Percentiles rank a stretch among this genome's conserved stretches.
phyloP scores from a whole-genome alignment of 148 eudicot species.

The Pharnaceum exiguum region DNA sequence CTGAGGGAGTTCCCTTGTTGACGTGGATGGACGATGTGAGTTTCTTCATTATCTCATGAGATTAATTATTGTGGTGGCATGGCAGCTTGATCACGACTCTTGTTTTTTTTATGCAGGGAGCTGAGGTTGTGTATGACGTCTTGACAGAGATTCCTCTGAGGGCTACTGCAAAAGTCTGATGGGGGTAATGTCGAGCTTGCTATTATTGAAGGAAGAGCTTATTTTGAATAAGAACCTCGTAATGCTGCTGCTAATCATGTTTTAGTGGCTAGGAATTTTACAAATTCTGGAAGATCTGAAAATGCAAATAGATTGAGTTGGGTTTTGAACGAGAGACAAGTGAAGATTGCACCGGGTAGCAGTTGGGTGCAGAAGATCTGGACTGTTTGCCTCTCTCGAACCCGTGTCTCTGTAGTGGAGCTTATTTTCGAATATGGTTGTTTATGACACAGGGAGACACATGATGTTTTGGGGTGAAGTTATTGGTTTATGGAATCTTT shows the following conservation, averaged over 20 bases:
- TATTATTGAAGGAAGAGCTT: slow-evolving; percentile 41
- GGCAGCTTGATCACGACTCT: slow-evolving; percentile 61
- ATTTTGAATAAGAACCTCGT: slow-evolving; percentile 48
- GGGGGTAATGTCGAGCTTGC: slow-evolving; percentile 54
- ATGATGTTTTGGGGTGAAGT: no score
- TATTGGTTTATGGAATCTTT: no score
- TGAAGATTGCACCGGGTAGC: slow-evolving; percentile 46
- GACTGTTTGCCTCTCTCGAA: no score
- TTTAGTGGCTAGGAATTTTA: slow-evolving; percentile 41
- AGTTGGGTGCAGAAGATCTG: slow-evolving; percentile 56
- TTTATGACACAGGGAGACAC: no score
- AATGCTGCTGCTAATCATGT: slow-evolving; percentile 65
- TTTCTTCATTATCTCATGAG: slow-evolving; percentile 26
- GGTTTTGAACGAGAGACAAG: slow-evolving; percentile 43
- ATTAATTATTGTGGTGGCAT: slow-evolving; percentile 53
- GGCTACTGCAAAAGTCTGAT: slow-evolving; percentile 60
- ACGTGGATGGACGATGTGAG: slow-evolving; percentile 51
- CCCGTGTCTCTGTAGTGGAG: no score
- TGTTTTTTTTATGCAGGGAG: slow-evolving; percentile 45
- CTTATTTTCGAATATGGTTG: no score
- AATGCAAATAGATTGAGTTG: slow-evolving; percentile 42
- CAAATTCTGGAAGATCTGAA: slow-evolving; percentile 42
- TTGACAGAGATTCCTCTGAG: slow-evolving; percentile 41
- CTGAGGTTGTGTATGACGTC: slow-evolving; percentile 35
- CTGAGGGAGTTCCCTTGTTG: slow-evolving; percentile 48